Percentiles rank a stretch among this genome's conserved stretches.
phyloP scores from a whole-genome alignment of 805 yeast species.

The Hyphopichia homilentoma region DNA sequence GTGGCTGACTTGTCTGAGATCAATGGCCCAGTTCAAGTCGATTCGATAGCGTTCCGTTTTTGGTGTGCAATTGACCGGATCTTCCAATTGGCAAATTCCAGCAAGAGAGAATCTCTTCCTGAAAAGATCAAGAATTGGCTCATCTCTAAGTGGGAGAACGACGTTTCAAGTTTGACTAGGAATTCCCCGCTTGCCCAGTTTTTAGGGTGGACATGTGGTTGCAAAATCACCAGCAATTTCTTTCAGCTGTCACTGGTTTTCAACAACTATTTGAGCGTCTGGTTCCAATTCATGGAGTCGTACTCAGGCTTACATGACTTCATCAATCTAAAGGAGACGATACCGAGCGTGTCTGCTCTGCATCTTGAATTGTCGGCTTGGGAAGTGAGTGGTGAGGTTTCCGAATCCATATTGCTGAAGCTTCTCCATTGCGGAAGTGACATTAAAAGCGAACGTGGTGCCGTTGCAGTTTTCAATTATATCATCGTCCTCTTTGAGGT shows the following conservation, averaged over 20 bases:
- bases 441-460: too few relatives aligned
- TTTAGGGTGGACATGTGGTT: constrained; percentile 25
- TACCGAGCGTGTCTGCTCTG: too few relatives aligned
- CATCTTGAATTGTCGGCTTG: too few relatives aligned
- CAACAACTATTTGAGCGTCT: too few relatives aligned
- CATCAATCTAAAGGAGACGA: neutral
- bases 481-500: neutral
- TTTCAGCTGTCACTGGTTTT: too few relatives aligned
- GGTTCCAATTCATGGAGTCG: too few relatives aligned
- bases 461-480: too few relatives aligned
- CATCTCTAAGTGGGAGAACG: constrained; percentile 39
- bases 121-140: constrained; percentile 49
- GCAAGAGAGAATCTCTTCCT: constrained; percentile 18
- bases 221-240: neutral
- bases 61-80: constrained; percentile 47
- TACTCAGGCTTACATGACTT: constrained; percentile 3
- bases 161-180: constrained; percentile 4
- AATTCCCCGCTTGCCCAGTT: neutral
- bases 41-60: constrained; percentile 46
- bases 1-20: constrained; percentile 52
- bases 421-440: too few relatives aligned
- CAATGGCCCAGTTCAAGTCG: constrained; percentile 54
- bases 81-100: constrained; percentile 29
- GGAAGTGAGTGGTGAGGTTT: too few relatives aligned
- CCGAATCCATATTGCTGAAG: too few relatives aligned